Evolutionary conservation across 129 eudicot species (phyloP).

Genomic region (Artemisia argyi): DNA sequence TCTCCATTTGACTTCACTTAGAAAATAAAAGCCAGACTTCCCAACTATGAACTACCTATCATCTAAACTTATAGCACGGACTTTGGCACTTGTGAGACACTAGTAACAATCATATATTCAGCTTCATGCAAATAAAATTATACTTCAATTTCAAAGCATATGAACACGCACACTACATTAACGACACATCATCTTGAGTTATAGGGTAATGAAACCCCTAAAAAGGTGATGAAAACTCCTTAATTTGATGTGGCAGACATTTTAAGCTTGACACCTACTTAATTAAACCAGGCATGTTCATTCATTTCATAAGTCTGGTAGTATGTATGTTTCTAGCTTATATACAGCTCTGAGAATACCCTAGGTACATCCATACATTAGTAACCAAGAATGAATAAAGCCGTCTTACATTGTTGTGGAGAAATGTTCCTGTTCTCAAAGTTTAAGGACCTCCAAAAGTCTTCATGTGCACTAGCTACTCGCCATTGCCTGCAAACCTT

Average conservation of each 20-base stretch:
- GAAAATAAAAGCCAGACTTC: background rate
- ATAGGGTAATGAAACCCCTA: background rate
- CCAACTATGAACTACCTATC: background rate
- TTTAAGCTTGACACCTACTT: background rate
- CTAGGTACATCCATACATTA: background rate
- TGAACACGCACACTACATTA: background rate
- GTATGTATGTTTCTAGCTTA: slow-evolving; percentile 12
- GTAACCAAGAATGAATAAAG: background rate
- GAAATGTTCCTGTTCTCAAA: slow-evolving; percentile 74
- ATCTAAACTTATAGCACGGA: background rate
- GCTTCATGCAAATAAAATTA: background rate
- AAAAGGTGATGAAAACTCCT: background rate
- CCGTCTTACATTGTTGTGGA: slow-evolving; percentile 66
- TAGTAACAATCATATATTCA: background rate
- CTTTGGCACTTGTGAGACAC: background rate
- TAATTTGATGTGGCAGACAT: background rate
- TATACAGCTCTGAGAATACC: background rate
- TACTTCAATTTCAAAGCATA: background rate
- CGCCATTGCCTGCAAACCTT: slow-evolving; percentile 98
- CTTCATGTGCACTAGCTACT: slow-evolving; percentile 89
- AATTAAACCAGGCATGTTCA: background rate
- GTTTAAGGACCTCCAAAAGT: slow-evolving; percentile 83
- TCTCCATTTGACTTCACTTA: background rate
- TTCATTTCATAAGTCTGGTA: background rate
- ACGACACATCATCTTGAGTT: background rate